Percentiles rank a stretch among this genome's conserved stretches.
These are phyloP conservation scores for Fusarium redolens DNA, from an alignment of 2,329 filamentous ascomycete genomes.

Conservation along the genomic window DNA sequence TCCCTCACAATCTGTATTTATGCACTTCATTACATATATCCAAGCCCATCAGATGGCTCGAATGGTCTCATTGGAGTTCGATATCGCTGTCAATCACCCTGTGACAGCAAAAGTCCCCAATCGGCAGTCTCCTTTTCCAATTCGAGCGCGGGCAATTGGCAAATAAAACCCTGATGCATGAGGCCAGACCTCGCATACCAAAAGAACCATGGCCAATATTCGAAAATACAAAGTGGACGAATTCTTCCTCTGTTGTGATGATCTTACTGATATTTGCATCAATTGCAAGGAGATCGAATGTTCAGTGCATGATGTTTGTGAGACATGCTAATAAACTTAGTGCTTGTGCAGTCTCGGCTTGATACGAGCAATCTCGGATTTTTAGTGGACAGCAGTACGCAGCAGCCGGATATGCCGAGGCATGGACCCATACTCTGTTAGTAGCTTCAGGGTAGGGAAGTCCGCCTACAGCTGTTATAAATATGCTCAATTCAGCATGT, in stretches of 20 bases:
- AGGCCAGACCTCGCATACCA: neutral
- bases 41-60: neutral
- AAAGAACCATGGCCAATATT: no score
- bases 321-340: neutral
- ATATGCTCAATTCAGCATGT: neutral
- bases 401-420: neutral
- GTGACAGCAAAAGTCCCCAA: neutral
- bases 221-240: no score
- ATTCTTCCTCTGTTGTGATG: accelerated
- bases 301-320: neutral
- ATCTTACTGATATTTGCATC: neutral
- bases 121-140: accelerated
- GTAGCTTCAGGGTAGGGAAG: neutral
- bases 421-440: neutral
- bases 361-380: neutral
- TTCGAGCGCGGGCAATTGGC: accelerated
- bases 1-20: accelerated
- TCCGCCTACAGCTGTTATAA: no score
- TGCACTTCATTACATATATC: neutral
- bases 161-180: accelerated
- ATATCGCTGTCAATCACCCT: no score
- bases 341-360: neutral
- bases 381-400: neutral
- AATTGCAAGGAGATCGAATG: neutral
- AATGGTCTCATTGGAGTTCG: neutral